Conservation (phyloP, 2,329 filamentous ascomycete genomes). For the Capronia americana region DNA sequence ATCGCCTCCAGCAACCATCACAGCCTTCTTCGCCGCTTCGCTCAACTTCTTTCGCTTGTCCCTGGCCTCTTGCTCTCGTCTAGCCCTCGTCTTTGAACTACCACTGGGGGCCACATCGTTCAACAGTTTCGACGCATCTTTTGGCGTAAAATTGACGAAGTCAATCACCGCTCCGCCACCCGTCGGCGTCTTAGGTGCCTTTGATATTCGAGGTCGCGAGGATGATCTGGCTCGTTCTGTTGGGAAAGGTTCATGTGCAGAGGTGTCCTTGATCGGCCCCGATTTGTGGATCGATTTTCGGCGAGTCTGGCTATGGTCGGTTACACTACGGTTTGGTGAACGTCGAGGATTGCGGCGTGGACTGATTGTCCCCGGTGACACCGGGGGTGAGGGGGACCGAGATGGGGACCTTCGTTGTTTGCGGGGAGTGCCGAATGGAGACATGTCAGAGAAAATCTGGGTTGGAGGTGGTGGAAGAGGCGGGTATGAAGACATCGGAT, state of each 20-base stretch:
- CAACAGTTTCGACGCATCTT: constrained; percentile 78
- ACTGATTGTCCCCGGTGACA: constrained; percentile 47
- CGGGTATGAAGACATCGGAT: constrained; percentile 48
- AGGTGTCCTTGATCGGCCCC: constrained; percentile 42
- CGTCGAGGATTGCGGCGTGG: constrained; percentile 41
- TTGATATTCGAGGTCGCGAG: constrained; percentile 38
- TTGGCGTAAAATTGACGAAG: constrained; percentile 91
- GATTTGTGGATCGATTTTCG: constrained; percentile 51
- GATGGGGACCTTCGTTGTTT: constrained; percentile 38
- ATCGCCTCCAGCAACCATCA: constrained; percentile 54
- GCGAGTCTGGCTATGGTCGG: constrained; percentile 44
- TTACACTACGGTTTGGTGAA: constrained; percentile 40
- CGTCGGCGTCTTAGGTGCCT: constrained; percentile 42
- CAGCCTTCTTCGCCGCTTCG: constrained; percentile 45
- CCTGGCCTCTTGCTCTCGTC: constrained; percentile 83
- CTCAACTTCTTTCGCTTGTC: constrained; percentile 67
- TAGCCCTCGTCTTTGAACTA: constrained; percentile 91
- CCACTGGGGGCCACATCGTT: constrained; percentile 91
- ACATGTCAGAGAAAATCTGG: constrained; percentile 48
- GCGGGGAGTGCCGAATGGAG: constrained; percentile 43
- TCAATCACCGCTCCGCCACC: constrained; percentile 36
- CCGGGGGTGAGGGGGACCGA: constrained; percentile 47
- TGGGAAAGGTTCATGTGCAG: constrained; percentile 43
- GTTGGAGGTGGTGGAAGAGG: constrained; percentile 46
- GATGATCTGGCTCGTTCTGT: constrained; percentile 35